These are phyloP conservation scores for Phytophthora litchii DNA, from an alignment of 352 stramenopile species.

Conservation along the genomic window DNA sequence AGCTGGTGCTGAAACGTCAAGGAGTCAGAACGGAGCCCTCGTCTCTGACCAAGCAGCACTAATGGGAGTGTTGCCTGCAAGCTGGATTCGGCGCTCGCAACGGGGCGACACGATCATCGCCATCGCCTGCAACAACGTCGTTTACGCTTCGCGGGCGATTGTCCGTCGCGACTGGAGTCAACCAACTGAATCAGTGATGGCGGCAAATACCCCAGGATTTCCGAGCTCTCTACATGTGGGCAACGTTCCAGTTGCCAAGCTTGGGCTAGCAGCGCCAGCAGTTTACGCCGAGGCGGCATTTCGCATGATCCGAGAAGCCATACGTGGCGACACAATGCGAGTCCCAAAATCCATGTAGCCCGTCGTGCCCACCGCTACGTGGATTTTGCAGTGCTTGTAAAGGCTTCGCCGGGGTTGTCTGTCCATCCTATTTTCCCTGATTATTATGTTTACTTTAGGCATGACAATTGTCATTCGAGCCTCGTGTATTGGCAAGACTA, in stretches of 20 bases:
- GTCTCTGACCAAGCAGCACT: slow-evolving; percentile 14
- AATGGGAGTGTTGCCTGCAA: slow-evolving; percentile 12
- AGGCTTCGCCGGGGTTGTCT: background rate
- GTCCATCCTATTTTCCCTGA: background rate
- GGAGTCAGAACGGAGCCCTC: slow-evolving; percentile 19
- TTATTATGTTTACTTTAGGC: too few species aligned
- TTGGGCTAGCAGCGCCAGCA: background rate
- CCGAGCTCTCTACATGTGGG: background rate
- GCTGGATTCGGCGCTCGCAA: slow-evolving; percentile 22
- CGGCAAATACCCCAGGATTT: background rate
- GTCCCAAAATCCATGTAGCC: slow-evolving; percentile 13
- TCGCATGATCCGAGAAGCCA: slow-evolving; percentile 8
- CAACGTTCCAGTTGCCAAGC: background rate
- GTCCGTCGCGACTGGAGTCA: slow-evolving; percentile 15
- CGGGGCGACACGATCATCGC: slow-evolving; percentile 16
- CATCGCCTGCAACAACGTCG: background rate
- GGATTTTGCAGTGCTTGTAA: background rate
- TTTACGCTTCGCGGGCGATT: slow-evolving; percentile 15
- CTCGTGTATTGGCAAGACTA: too few species aligned
- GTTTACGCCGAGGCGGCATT: slow-evolving; percentile 22
- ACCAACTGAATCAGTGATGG: slow-evolving; percentile 5
- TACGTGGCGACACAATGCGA: slow-evolving; percentile 6
- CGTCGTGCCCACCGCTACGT: background rate
- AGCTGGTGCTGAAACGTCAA: slow-evolving; percentile 1
- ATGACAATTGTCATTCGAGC: too few species aligned